Percentiles rank a stretch among this genome's conserved stretches.
Conservation (phyloP, 441 rosid species). For the Croton laevigatus region DNA sequence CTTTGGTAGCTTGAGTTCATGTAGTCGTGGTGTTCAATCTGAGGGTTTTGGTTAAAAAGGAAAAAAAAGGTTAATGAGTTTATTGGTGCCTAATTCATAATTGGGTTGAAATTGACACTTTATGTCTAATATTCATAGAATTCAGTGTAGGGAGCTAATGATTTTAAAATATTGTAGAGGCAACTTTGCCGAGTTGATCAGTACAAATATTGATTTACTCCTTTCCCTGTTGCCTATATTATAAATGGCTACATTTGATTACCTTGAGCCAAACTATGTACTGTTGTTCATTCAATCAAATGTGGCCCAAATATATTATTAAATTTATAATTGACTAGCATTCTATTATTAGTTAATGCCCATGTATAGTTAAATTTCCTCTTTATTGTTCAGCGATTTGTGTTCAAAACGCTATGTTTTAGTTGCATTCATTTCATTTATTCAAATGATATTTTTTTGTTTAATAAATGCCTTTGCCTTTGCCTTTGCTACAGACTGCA, state of each 20-base stretch:
- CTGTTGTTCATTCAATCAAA: neutral
- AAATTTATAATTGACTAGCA: neutral
- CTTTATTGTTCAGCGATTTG: too few relatives aligned
- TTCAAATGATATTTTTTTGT: too few relatives aligned
- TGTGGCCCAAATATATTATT: constrained; percentile 6
- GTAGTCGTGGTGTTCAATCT: neutral
- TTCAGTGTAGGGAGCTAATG: neutral
- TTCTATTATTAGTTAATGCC: neutral
- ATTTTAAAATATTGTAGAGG: neutral
- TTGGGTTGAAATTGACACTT: neutral
- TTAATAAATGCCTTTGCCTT: neutral
- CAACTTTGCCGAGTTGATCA: constrained; percentile 30
- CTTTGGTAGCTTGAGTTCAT: neutral
- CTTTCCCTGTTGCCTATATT: constrained; percentile 27
- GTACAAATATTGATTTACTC: constrained; percentile 22
- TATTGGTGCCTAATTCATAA: neutral
- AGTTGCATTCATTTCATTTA: too few relatives aligned
- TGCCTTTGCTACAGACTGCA: neutral
- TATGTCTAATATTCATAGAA: neutral
- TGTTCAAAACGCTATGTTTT: too few relatives aligned
- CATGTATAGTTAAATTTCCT: too few relatives aligned
- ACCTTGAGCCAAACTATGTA: neutral
- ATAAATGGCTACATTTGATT: constrained; percentile 9
- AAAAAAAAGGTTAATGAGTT: neutral
- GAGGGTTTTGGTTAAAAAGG: neutral